Evolutionary conservation across 306 rosid species (phyloP).

Genomic region (Cucumis sativus): Cucumber_9930_V3 NC_026658.2:15619501-15620000

Average conservation of each 20-base stretch:
- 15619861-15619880: background rate
- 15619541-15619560: constrained; percentile 91
- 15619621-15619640: constrained; percentile 66
- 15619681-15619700: background rate
- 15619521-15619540: constrained; percentile 91
- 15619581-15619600: constrained; percentile 96
- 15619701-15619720: background rate
- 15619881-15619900: background rate
- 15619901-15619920: background rate
- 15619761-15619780: background rate
- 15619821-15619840: background rate
- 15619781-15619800: background rate
- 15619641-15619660: background rate
- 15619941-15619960: background rate
- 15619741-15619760: background rate
- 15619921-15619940: background rate
- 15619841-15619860: background rate
- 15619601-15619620: constrained; percentile 89
- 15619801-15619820: background rate
- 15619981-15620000: background rate
- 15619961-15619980: background rate
- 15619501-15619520: constrained; percentile 94
- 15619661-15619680: constrained; percentile 4
- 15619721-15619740: background rate
- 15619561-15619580: constrained; percentile 94